Conservation (phyloP, 352 stramenopile genomes). For the Pythium apleroticum region DNA sequence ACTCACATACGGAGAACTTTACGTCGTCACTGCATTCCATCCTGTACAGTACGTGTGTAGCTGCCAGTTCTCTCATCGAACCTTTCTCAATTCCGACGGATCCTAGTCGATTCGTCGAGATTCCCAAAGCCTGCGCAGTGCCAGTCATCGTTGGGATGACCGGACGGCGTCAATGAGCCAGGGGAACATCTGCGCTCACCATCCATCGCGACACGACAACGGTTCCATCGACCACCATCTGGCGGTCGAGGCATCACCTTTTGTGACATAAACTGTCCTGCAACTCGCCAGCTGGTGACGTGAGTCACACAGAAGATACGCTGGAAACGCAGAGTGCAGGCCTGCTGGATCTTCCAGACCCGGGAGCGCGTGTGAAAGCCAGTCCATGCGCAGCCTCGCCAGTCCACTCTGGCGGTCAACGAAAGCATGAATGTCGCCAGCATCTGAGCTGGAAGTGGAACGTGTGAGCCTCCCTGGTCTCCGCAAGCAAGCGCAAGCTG, state of each 20-base stretch:
- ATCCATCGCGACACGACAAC: conserved; percentile 1
- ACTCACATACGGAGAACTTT: too few relatives aligned
- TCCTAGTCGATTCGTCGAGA: conserved; percentile 1
- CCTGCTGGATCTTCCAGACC: not conserved
- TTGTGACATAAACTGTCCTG: not conserved
- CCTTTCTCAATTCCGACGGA: not conserved
- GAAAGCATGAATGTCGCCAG: not conserved
- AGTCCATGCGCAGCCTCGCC: not conserved
- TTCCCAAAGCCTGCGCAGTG: not conserved
- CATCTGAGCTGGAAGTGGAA: not conserved
- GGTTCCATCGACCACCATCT: not conserved
- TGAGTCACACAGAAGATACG: conserved; percentile 1
- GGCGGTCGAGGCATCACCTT: conserved; percentile 1
- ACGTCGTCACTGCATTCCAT: too few relatives aligned
- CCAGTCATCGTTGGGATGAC: not conserved
- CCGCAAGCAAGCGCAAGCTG: not conserved
- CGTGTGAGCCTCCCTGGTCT: not conserved
- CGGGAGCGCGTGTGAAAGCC: not conserved
- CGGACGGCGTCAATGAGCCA: not conserved
- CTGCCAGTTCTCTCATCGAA: too few relatives aligned
- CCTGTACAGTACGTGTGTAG: too few relatives aligned
- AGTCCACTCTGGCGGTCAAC: not conserved
- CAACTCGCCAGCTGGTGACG: not conserved
- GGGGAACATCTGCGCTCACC: not conserved
- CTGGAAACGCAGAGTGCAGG: not conserved